Evolutionary conservation across 352 stramenopile genomes (phyloP).

Genomic region (Phytophthora sansomeana): DNA sequence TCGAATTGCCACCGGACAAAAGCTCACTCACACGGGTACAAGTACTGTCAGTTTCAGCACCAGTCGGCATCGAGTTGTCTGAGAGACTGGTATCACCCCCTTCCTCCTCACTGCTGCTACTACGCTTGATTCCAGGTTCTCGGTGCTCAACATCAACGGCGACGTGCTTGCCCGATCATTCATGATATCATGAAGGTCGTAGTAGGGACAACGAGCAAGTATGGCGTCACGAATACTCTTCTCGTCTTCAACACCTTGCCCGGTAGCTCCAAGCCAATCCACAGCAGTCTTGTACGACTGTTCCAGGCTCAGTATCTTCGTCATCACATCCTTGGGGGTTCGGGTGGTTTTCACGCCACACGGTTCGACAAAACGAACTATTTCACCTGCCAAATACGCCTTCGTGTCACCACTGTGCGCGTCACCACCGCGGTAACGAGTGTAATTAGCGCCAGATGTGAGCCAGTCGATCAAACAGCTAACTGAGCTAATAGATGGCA

Average conservation of each 20-base stretch:
- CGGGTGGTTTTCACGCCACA: conserved; percentile 20
- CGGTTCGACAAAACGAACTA: conserved; percentile 17
- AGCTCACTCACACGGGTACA: too few relatives aligned
- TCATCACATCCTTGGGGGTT: conserved; percentile 23
- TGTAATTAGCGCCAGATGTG: conserved; percentile 32
- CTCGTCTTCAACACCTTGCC: conserved; percentile 24
- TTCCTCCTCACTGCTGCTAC: conserved; percentile 6
- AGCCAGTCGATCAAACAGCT: conserved; percentile 35
- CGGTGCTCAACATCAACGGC: conserved; percentile 7
- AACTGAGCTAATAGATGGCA: conserved; percentile 19
- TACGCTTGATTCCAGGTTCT: background rate
- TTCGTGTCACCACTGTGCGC: conserved; percentile 27
- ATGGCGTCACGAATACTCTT: conserved; percentile 15
- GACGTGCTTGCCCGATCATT: conserved; percentile 8
- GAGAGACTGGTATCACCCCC: too few relatives aligned
- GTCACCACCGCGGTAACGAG: conserved; percentile 23
- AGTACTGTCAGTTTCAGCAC: too few relatives aligned
- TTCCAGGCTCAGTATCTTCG: conserved; percentile 22
- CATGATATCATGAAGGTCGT: conserved; percentile 27
- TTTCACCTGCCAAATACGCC: conserved; percentile 9
- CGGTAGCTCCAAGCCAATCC: conserved; percentile 25
- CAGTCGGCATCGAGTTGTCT: too few relatives aligned
- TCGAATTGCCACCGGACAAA: too few relatives aligned
- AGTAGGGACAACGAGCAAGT: conserved; percentile 20
- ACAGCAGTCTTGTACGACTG: conserved; percentile 13